Evolutionary conservation across 108 stramenopile species (phyloP), one percentile per base, ranked within the genome.

Genomic region (Craspedostauros australis): DNA sequence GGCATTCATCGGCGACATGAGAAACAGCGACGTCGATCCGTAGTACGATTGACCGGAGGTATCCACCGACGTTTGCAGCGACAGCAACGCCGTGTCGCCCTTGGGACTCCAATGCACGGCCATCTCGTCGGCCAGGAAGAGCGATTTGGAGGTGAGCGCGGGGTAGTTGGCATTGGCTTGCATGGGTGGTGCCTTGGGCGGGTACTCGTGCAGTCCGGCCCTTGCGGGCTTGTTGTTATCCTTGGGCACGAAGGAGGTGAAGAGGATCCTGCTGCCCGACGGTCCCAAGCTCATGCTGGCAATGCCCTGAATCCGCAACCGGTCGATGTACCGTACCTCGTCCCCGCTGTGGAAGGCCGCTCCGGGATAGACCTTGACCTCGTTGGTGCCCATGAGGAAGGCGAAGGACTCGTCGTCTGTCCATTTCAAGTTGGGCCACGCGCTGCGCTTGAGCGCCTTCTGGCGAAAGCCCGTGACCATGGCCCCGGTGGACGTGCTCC

Each of bases 11-110:
- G 76, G 73, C 21, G 75, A 50, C 53, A 98, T 49, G 33, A 96
- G 73, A 60, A 75, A 94, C 0, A 98, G 44, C 27, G 86, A 79
- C 0, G 94, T 91, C 16, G 90, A 89, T 20, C 97, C 97, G 51
- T 98, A 98, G 68, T 98, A 98, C 9, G 84, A 88, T 59, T 84
- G 48, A 5, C 95, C 95, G 19, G 93, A 86, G 24, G 88, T 65
- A 79, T 98, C 97, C 5, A 98, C 89, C 5, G 87, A 56, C 14
- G 91, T 95, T 72, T 92, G 92, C 9, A 94, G 69, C 7, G 81
- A 66, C 30, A 95, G 60, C 42, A 95, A 54, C 19, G 88, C 87
- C 3, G 76, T 44, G 64, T 88, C 82, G 36, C 85, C 90, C 20
- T 64, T 77, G 44, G 89, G 88, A 22, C 69, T 77, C 88, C 88